Evolutionary conservation across 139 green algal species (phyloP), one percentile per base, ranked within the genome.

Genomic region (Chlamydomonas sphaeroides): DNA sequence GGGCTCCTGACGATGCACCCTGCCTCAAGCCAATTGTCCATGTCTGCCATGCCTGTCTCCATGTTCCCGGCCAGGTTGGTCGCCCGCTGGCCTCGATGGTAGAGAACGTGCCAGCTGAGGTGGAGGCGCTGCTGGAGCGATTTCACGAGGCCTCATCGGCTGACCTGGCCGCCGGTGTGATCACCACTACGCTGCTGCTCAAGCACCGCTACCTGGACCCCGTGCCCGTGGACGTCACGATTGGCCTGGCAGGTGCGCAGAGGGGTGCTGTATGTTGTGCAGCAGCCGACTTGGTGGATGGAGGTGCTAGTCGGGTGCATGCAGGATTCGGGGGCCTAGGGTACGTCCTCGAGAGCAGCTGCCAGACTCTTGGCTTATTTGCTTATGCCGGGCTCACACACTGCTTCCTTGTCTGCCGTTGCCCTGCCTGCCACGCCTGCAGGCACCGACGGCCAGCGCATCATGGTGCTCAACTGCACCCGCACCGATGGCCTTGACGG

Each of bases 391-490:
- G n/a, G n/a, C n/a, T n/a, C n/a, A n/a, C n/a, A n/a, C n/a, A n/a
- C n/a, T n/a, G n/a, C n/a, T n/a, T n/a, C n/a, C n/a, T n/a, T n/a
- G n/a, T n/a, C n/a, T n/a, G n/a, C n/a, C n/a, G n/a, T n/a, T n/a
- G n/a, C n/a, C n/a, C n/a, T n/a, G n/a, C n/a, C n/a, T n/a, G n/a
- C n/a, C n/a, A n/a, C n/a, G n/a, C n/a, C n/a, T n/a, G 7, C 61
- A 83, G 76, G 86, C 70, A 87, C 77, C 5, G 86, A 88, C 30
- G 32, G 53, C 1, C 61, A 86, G 63, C 81, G 76, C 21, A 79
- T 90, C 20, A 17, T 86, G 2, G 65, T 90, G 17, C 32, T 87
- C 36, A 68, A 61, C 51, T 65, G 86, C 53, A 45, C 17, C 2
- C 79, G 79, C 41, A 65, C 49, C 26, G 79, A 85, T 14, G 79